Percentiles rank a stretch among this genome's conserved stretches.
These are phyloP conservation scores for Sporothrix curviconia DNA, from an alignment of 2,329 filamentous ascomycete species.

Conservation along the genomic window DNA sequence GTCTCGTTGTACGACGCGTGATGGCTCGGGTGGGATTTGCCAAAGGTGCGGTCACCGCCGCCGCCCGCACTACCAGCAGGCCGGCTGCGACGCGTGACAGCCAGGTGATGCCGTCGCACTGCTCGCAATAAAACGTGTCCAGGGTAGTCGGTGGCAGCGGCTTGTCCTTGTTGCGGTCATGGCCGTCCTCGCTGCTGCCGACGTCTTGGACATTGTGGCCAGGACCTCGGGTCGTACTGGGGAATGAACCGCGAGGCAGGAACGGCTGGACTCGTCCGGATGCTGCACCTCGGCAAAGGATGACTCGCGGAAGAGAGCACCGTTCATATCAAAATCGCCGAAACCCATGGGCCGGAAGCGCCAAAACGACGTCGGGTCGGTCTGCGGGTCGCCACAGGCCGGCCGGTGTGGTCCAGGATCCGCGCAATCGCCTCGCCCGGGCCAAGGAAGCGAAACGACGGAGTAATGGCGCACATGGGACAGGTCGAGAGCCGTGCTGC, in stretches of 20 bases:
- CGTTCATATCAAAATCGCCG: neutral
- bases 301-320: neutral
- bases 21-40: conserved; percentile 11
- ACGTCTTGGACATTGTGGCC: neutral
- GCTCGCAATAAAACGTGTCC: neutral
- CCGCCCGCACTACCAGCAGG: neutral
- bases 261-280: conserved; percentile 7
- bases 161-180: neutral
- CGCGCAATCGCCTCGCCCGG: neutral
- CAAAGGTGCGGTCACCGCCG: neutral
- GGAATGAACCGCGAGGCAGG: neutral
- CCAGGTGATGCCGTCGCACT: conserved; percentile 10
- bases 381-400: neutral
- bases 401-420: neutral
- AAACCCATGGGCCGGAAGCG: neutral
- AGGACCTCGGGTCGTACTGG: conserved; percentile 5
- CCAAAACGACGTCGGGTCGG: neutral
- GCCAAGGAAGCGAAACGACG: conserved; percentile 6
- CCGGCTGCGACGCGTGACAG: conserved; percentile 4
- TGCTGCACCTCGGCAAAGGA: conserved; percentile 5
- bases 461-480: conserved; percentile 14
- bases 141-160: neutral
- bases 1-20: conserved; percentile 11
- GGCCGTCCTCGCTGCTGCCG: too few species aligned
- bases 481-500: conserved; percentile 10